Evolutionary conservation across 345 rosid genomes (phyloP).

Genomic region (Angophora floribunda): DNA sequence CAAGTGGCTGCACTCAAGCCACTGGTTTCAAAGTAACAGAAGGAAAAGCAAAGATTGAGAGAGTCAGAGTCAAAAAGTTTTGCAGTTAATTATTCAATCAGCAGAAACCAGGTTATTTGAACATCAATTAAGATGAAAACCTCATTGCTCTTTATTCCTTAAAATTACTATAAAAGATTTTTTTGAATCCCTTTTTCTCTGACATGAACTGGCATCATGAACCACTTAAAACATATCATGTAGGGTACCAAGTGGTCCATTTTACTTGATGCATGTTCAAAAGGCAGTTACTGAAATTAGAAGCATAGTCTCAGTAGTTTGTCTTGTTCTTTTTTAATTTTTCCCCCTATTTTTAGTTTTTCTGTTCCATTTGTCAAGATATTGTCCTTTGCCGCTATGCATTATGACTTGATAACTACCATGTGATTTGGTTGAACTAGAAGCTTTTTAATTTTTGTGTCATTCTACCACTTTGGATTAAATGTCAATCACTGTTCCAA

Average conservation of each 20-base stretch:
- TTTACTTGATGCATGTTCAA: background rate
- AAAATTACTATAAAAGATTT: background rate
- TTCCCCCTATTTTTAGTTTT: background rate
- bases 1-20: background rate
- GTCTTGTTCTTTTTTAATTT: background rate
- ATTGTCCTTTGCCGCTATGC: background rate
- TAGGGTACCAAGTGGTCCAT: background rate
- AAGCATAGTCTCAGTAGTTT: background rate
- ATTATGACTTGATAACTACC: background rate
- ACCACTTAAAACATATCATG: background rate
- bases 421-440: background rate
- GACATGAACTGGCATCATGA: background rate
- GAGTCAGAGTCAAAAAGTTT: background rate
- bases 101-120: background rate
- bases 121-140: background rate
- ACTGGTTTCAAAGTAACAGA: background rate
- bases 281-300: background rate
- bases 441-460: background rate
- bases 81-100: background rate
- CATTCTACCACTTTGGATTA: background rate
- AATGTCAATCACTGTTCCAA: background rate
- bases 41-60: background rate
- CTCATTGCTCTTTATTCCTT: background rate
- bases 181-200: background rate
- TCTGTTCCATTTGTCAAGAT: background rate